Percentiles rank a stretch among this genome's conserved stretches.
phyloP scores from a whole-genome alignment of 768 basidiomycete genomes.

The Trametes maxima region DNA sequence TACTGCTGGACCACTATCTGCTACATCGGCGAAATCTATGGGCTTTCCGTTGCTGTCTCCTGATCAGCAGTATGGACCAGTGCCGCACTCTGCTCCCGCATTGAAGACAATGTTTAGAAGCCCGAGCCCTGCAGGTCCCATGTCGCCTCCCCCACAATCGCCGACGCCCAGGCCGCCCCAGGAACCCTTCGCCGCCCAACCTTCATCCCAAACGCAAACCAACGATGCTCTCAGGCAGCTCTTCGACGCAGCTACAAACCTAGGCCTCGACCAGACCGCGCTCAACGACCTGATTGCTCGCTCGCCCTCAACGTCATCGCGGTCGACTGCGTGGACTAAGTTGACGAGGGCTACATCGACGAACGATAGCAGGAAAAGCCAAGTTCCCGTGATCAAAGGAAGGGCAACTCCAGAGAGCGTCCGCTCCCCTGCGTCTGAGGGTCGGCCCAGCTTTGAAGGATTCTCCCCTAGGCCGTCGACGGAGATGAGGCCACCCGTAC shows the following conservation, averaged over 20 bases:
- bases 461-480: constrained; percentile 37
- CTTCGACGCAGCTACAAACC: constrained; percentile 72
- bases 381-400: constrained; percentile 19
- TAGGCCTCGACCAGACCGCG: constrained; percentile 74
- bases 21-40: constrained; percentile 16
- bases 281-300: constrained; percentile 72
- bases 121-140: constrained; percentile 23
- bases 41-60: constrained; percentile 11
- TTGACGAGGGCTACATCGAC: constrained; percentile 48
- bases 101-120: constrained; percentile 26
- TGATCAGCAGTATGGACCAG: constrained; percentile 12
- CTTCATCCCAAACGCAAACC: constrained; percentile 24
- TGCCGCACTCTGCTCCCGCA: constrained; percentile 31
- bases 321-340: constrained; percentile 48
- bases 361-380: constrained; percentile 32
- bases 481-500: constrained; percentile 17
- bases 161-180: constrained; percentile 20
- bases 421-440: constrained; percentile 28
- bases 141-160: constrained; percentile 15
- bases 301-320: constrained; percentile 66
- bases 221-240: constrained; percentile 69
- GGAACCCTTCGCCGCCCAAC: constrained; percentile 12
- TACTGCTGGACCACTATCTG: constrained; percentile 14
- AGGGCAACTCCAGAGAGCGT: constrained; percentile 21
- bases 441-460: constrained; percentile 33